Evolutionary conservation across 1,284 basidiomycete species (phyloP), one percentile per base, ranked within the genome.

Genomic region (Moniliophthora roreri): DNA sequence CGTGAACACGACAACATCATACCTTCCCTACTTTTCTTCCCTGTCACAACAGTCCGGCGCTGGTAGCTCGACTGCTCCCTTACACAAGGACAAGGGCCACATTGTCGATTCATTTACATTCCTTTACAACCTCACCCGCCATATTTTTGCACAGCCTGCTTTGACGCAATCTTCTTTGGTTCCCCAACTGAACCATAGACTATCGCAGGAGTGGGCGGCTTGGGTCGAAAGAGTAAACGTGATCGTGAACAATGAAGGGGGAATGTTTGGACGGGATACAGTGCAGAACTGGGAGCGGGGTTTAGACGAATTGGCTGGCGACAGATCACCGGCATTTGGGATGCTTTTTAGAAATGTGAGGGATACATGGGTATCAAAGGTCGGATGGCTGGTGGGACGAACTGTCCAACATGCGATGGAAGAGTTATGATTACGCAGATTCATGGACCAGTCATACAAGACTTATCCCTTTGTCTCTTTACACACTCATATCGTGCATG

Each of bases 21-120:
- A 91, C 63, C 80, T 92, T 45, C 88, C 88, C 1, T 92, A 92
- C 66, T 92, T 92, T 65, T 87, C 89, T 18, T 83, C 79, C 60
- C 67, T 78, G 42, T 64, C 78, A 16, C 54, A 65, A 23, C 20
- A 34, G 40, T 35, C 53, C 20, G 58, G 65, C 57, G 56, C 65
- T 48, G 61, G 63, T 58, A 57, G 63, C 11, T 64, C 79, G 28
- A 77, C 80, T 58, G 69, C 74, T 18, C 41, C 47, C 11, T 72
- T 81, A 53, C 80, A 82, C 55, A 84, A 78, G 61, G 82, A 81
- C 59, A 83, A 81, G 62, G 75, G 78, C 1, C 84, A 87, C 63
- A 85, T 87, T 0, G 75, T 80, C 26, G 90, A 92, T 67, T 84
- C 86, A 0, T 92, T 86, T 63, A 62, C 75, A 16, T 89, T 89